Conservation (phyloP, 2,329 filamentous ascomycete genomes). For the Xylariaceae sp. region DNA sequence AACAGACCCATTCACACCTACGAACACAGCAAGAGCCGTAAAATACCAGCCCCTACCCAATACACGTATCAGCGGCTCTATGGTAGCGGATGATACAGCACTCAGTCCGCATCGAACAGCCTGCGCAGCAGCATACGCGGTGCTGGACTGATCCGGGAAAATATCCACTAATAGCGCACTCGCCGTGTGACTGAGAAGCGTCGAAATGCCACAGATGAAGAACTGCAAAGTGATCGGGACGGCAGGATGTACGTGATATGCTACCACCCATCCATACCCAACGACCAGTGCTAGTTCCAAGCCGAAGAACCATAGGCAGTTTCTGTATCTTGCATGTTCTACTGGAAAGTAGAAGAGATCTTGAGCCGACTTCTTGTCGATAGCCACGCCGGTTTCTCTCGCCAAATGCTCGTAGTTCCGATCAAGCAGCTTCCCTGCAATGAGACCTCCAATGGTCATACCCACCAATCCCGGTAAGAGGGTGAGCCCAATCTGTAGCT, state of each 20-base stretch:
- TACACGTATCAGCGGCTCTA: constrained; percentile 3
- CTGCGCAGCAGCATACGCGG: constrained; percentile 6
- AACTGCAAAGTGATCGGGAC: constrained; percentile 8
- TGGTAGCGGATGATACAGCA: constrained; percentile 2
- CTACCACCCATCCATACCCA: constrained; percentile 8
- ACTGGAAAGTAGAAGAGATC: constrained; percentile 2
- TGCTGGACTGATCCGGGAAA: constrained; percentile 8
- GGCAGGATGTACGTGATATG: constrained; percentile 1
- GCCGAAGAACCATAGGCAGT: background rate
- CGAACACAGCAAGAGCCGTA: background rate
- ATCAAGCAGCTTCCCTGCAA: constrained; percentile 8
- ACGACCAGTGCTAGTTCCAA: constrained; percentile 4
- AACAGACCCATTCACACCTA: background rate
- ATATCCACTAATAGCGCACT: constrained; percentile 12
- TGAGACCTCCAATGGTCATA: constrained; percentile 7
- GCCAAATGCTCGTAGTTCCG: constrained; percentile 6
- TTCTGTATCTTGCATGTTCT: constrained; percentile 4
- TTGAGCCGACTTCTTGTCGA: background rate
- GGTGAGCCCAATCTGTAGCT: constrained; percentile 7
- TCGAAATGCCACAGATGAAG: constrained; percentile 6
- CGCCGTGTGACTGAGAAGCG: constrained; percentile 5
- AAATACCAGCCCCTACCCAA: constrained; percentile 6
- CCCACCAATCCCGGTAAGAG: constrained; percentile 4
- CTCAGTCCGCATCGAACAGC: constrained; percentile 7
- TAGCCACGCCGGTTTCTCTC: background rate